A percentile compares a stretch with the other conserved stretches of the same genome.
Evolutionary conservation across 306 rosid genomes (phyloP).

Genomic region (Trifolium subterraneum): DNA sequence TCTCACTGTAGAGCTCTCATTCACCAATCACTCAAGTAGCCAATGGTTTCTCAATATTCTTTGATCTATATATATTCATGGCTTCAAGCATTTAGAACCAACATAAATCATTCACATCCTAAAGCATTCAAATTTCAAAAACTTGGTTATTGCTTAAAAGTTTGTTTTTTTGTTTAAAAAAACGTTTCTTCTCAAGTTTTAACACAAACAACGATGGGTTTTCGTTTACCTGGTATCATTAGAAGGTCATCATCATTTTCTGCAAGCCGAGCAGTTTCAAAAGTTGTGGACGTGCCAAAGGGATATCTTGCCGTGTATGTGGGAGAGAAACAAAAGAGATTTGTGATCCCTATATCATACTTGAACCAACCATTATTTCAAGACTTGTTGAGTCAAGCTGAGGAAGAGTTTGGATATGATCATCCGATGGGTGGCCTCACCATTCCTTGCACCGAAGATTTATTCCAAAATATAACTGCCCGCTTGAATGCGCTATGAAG

Average conservation of each 20-base stretch:
- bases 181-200: constrained; percentile 3
- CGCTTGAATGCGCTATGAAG: constrained; percentile 17
- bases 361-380: constrained; percentile 46
- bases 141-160: not conserved
- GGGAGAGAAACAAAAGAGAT: constrained; percentile 51
- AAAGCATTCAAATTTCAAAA: constrained; percentile 19
- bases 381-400: constrained; percentile 39
- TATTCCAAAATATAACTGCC: constrained; percentile 35
- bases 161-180: no score
- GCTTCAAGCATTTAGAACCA: constrained; percentile 22
- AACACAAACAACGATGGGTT: constrained; percentile 41
- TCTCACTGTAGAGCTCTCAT: not conserved
- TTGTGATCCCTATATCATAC: constrained; percentile 46
- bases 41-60: not conserved
- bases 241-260: constrained; percentile 24
- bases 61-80: constrained; percentile 25
- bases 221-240: constrained; percentile 36
- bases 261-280: constrained; percentile 31
- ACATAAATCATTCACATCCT: constrained; percentile 24
- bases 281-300: constrained; percentile 43
- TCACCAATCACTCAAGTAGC: constrained; percentile 24
- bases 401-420: constrained; percentile 51
- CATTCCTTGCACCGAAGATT: constrained; percentile 42
- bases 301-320: constrained; percentile 59
- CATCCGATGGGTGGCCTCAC: constrained; percentile 51